Percentiles rank a stretch among this genome's conserved stretches.
Evolutionary conservation across 2,329 filamentous ascomycete species (phyloP).

Genomic region (Xylariaceae sp.): DNA sequence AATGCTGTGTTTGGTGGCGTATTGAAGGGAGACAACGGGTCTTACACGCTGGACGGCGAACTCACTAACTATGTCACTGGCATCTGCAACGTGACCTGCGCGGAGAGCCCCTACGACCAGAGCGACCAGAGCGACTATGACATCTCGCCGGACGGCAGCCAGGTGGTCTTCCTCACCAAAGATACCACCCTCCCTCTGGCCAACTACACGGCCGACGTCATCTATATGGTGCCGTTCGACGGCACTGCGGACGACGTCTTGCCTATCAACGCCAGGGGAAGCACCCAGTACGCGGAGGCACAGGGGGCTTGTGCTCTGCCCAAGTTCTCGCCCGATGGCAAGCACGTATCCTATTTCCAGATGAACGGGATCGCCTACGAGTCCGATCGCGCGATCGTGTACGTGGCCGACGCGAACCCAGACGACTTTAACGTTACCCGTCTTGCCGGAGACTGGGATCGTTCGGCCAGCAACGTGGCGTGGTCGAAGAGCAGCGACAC

Average conservation of each 20-base stretch:
- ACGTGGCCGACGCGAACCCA: constrained; percentile 38
- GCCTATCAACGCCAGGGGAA: constrained; percentile 26
- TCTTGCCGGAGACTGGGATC: constrained; percentile 25
- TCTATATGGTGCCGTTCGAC: constrained; percentile 27
- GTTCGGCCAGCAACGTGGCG: constrained; percentile 17
- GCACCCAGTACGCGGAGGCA: constrained; percentile 21
- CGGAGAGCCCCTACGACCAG: constrained; percentile 40
- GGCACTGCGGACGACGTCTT: constrained; percentile 23
- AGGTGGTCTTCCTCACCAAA: constrained; percentile 48
- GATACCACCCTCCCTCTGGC: constrained; percentile 46
- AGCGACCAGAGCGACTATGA: constrained; percentile 55
- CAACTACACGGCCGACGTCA: constrained; percentile 38
- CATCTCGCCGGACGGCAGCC: constrained; percentile 36
- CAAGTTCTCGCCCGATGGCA: constrained; percentile 50
- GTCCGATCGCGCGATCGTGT: constrained; percentile 28
- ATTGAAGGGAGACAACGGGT: constrained; percentile 26
- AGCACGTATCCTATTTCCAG: constrained; percentile 51
- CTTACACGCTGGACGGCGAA: constrained; percentile 21
- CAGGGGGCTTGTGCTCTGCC: constrained; percentile 28
- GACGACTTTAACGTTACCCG: constrained; percentile 31
- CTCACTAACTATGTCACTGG: constrained; percentile 28
- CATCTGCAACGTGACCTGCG: constrained; percentile 25
- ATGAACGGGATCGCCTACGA: constrained; percentile 56
- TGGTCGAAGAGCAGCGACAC: constrained; percentile 23
- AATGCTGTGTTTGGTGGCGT: constrained; percentile 54